Evolutionary conservation across 2,329 filamentous ascomycete species (phyloP).

Genomic region (Furcasterigmium sp.): DNA sequence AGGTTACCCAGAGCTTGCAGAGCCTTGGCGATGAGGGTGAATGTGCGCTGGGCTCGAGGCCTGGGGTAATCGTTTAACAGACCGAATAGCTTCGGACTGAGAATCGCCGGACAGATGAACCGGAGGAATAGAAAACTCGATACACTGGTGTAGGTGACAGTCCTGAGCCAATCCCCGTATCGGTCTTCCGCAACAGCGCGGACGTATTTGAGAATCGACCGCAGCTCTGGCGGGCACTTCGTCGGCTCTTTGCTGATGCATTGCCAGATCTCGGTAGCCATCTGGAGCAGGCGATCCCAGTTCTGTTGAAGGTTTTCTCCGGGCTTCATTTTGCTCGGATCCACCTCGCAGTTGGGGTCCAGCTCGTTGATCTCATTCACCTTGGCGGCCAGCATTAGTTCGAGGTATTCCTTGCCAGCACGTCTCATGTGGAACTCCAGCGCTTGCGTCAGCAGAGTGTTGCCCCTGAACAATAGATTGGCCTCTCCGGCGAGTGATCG

Average conservation of each 20-base stretch:
- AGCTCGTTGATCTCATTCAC: constrained; percentile 84
- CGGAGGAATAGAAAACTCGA: constrained; percentile 91
- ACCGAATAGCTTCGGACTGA: constrained; percentile 92
- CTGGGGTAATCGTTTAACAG: constrained; percentile 78
- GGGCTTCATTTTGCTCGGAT: constrained; percentile 70
- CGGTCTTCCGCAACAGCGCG: constrained; percentile 89
- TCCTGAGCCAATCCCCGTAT: constrained; percentile 87
- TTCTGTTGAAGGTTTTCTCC: constrained; percentile 73
- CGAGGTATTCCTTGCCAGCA: constrained; percentile 86
- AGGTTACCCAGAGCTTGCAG: constrained; percentile 88
- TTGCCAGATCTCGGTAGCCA: constrained; percentile 82
- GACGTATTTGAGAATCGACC: constrained; percentile 85
- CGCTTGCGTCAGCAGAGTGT: constrained; percentile 87
- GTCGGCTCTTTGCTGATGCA: constrained; percentile 71
- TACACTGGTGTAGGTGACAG: constrained; percentile 88
- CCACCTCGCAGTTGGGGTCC: constrained; percentile 91
- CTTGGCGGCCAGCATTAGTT: constrained; percentile 80
- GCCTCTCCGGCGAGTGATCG: constrained; percentile 80
- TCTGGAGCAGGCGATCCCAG: constrained; percentile 69
- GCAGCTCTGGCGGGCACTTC: constrained; percentile 73
- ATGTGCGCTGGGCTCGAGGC: constrained; percentile 74
- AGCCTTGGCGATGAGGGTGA: constrained; percentile 89
- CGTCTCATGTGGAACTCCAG: constrained; percentile 95
- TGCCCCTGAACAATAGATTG: constrained; percentile 91
- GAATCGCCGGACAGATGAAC: constrained; percentile 93